These are phyloP conservation scores for Castanospermum australe DNA, from an alignment of 306 rosid genomes.

Conservation along the genomic window DNA sequence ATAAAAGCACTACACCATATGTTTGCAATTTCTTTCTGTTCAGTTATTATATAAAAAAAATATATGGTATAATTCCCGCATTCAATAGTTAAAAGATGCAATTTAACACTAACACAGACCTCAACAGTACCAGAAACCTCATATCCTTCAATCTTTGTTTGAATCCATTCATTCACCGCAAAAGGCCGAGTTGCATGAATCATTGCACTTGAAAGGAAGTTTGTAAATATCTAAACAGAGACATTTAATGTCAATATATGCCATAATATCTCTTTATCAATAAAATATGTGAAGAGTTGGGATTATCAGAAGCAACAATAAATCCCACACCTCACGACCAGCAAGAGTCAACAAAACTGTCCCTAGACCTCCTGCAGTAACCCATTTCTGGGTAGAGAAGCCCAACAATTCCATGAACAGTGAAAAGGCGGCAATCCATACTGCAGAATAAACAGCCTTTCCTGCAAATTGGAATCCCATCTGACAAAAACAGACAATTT, in stretches of 20 bases:
- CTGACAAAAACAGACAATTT: constrained; percentile 42
- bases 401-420: constrained; percentile 96
- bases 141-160: constrained; percentile 89
- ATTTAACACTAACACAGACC: constrained; percentile 55
- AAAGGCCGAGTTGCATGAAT: constrained; percentile 98
- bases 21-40: background rate
- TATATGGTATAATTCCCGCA: background rate
- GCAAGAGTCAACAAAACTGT: constrained; percentile 96
- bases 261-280: background rate
- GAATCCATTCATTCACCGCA: constrained; percentile 93
- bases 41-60: background rate
- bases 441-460: constrained; percentile 87
- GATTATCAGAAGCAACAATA: background rate
- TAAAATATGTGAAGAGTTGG: background rate
- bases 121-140: constrained; percentile 98
- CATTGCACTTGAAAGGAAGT: constrained; percentile 95
- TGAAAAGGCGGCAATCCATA: constrained; percentile 92
- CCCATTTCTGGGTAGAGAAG: constrained; percentile 93
- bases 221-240: constrained; percentile 79
- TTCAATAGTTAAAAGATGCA: constrained; percentile 11
- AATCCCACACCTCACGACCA: constrained; percentile 83
- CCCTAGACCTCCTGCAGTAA: constrained; percentile 99
- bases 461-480: constrained; percentile 98
- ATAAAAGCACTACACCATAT: constrained; percentile 15
- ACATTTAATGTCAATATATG: constrained; percentile 19